Conservation (phyloP, 2,329 filamentous ascomycete genomes). For the Coleophoma cylindrospora region DNA sequence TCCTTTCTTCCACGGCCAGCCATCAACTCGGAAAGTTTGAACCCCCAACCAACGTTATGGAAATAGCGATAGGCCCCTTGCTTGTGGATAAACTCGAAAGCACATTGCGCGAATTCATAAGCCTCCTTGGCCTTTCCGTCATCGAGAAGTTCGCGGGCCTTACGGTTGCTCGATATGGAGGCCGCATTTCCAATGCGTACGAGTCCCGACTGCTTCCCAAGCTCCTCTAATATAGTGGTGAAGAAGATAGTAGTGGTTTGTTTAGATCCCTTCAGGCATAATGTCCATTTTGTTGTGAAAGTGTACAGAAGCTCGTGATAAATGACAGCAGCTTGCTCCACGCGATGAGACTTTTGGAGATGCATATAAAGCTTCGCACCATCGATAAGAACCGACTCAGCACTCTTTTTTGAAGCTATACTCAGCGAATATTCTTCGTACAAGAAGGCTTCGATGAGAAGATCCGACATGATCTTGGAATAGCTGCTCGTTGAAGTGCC, state of each 20-base stretch:
- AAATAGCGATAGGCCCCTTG: constrained; percentile 34
- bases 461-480: constrained; percentile 36
- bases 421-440: constrained; percentile 31
- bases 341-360: constrained; percentile 27
- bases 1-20: constrained; percentile 34
- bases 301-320: constrained; percentile 29
- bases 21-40: constrained; percentile 38
- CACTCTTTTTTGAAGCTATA: constrained; percentile 18
- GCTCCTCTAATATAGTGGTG: constrained; percentile 32
- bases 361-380: constrained; percentile 30
- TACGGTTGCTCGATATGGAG: constrained; percentile 32
- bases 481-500: constrained; percentile 29
- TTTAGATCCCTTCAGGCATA: constrained; percentile 25
- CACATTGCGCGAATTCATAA: constrained; percentile 34
- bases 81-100: constrained; percentile 35
- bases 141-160: constrained; percentile 30
- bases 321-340: constrained; percentile 26
- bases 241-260: constrained; percentile 31
- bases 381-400: constrained; percentile 28
- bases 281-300: constrained; percentile 30
- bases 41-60: constrained; percentile 36
- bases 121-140: constrained; percentile 33
- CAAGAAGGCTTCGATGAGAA: constrained; percentile 33
- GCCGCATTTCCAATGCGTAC: constrained; percentile 34
- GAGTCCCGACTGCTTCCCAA: constrained; percentile 28